These are phyloP conservation scores for Aspergillus nidulans DNA, from an alignment of 495 filamentous ascomycete genomes.

Conservation along the genomic window DNA sequence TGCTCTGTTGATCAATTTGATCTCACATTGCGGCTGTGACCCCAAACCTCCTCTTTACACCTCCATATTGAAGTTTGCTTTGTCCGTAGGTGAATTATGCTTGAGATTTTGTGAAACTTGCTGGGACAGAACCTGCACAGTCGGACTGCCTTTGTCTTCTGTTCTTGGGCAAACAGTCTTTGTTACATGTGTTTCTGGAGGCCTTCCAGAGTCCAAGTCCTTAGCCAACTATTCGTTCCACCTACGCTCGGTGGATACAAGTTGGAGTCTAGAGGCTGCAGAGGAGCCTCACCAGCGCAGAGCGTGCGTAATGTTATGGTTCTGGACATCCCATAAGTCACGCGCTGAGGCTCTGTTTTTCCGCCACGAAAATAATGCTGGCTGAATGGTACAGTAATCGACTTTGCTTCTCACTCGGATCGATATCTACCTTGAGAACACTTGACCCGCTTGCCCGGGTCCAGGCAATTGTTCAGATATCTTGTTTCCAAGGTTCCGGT, in stretches of 20 bases:
- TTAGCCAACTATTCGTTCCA: neutral
- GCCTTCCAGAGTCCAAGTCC: constrained; percentile 24
- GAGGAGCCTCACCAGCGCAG: constrained; percentile 7
- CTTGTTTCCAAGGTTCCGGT: constrained; percentile 65
- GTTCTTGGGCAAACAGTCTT: constrained; percentile 17
- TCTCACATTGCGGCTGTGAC: neutral
- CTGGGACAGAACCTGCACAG: neutral
- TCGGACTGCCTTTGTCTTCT: neutral
- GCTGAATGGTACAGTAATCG: neutral
- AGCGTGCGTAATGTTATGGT: neutral
- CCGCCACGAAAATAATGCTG: neutral
- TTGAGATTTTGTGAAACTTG: constrained; percentile 1
- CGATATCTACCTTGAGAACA: too few relatives aligned
- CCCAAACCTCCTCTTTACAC: neutral
- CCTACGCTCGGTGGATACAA: neutral
- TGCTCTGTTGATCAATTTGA: neutral
- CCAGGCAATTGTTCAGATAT: constrained; percentile 41
- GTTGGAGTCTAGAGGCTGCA: constrained; percentile 17
- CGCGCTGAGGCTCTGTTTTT: neutral
- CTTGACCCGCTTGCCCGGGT: neutral
- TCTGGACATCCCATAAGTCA: neutral
- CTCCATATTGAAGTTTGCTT: neutral
- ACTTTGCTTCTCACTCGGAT: neutral
- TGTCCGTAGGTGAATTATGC: neutral
- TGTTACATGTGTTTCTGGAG: constrained; percentile 20